Conservation (phyloP, 805 yeast genomes). For the Nakazawaea holstii region DNA sequence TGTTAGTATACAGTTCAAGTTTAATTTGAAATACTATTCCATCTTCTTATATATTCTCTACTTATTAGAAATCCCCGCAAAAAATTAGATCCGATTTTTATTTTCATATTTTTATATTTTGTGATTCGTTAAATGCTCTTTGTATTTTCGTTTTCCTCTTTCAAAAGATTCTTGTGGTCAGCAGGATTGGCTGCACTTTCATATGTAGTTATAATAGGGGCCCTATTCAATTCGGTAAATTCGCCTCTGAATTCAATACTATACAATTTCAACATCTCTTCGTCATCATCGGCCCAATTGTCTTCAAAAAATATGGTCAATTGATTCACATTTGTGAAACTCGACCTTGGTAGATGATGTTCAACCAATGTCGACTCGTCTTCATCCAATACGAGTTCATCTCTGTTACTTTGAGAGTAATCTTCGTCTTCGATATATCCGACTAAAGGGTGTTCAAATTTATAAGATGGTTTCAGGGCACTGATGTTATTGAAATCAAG, state of each 20-base stretch:
- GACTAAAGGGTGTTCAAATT: constrained; percentile 58
- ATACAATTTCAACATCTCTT: constrained; percentile 52
- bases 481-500: constrained; percentile 69
- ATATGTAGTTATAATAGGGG: constrained; percentile 73
- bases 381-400: constrained; percentile 30
- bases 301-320: constrained; percentile 64
- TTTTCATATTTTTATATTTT: too few species aligned
- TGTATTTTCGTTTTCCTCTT: constrained; percentile 16
- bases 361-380: constrained; percentile 58
- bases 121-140: not conserved
- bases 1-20: too few species aligned
- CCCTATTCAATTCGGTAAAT: constrained; percentile 45
- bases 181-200: constrained; percentile 92
- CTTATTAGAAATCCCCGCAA: not conserved
- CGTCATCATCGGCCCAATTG: constrained; percentile 59
- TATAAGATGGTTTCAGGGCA: constrained; percentile 42
- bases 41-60: not conserved
- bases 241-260: constrained; percentile 81
- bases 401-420: constrained; percentile 16
- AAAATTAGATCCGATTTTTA: not conserved
- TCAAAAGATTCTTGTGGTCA: constrained; percentile 56
- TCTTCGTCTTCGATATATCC: constrained; percentile 41
- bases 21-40: not conserved
- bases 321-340: constrained; percentile 64
- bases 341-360: constrained; percentile 71